Evolutionary conservation across 371 early-diverging fungal genomes (phyloP).

Genomic region (Syncephalastrum sp.): DNA sequence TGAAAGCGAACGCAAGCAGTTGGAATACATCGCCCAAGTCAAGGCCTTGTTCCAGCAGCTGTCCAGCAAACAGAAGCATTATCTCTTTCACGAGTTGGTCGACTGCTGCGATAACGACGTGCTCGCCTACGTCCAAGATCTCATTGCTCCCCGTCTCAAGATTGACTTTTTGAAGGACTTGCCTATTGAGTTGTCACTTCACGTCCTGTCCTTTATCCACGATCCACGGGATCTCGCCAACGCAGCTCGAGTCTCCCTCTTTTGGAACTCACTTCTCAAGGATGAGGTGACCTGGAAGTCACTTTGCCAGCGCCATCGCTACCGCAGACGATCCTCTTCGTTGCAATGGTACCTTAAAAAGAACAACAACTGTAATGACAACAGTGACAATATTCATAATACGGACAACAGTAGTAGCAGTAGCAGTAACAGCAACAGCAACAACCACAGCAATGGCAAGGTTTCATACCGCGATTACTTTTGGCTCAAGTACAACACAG

Average conservation of each 20-base stretch:
- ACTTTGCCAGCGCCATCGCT: constrained; percentile 49
- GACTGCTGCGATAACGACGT: constrained; percentile 56
- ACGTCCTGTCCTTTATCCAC: constrained; percentile 66
- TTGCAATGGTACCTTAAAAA: constrained; percentile 9
- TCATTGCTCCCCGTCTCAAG: constrained; percentile 68
- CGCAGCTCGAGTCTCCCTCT: constrained; percentile 68
- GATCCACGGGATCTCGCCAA: constrained; percentile 75
- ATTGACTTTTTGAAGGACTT: constrained; percentile 77
- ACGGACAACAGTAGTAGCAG: background rate
- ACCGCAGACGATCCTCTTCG: constrained; percentile 16
- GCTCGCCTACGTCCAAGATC: constrained; percentile 54
- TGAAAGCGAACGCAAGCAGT: background rate
- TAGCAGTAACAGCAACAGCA: constrained; percentile 6
- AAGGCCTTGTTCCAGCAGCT: constrained; percentile 37
- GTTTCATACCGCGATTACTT: constrained; percentile 65
- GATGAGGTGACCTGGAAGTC: constrained; percentile 54
- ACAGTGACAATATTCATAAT: background rate
- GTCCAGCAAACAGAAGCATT: constrained; percentile 30
- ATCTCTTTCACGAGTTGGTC: constrained; percentile 46
- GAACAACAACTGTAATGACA: too few species aligned
- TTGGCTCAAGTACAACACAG: constrained; percentile 63
- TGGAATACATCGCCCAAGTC: constrained; percentile 20
- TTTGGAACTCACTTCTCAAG: constrained; percentile 78
- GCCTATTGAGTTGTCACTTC: constrained; percentile 74
- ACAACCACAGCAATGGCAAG: constrained; percentile 7